Evolutionary conservation across 768 basidiomycete species (phyloP), one percentile per base, ranked within the genome.

Genomic region (Agrocybe praecox): DNA sequence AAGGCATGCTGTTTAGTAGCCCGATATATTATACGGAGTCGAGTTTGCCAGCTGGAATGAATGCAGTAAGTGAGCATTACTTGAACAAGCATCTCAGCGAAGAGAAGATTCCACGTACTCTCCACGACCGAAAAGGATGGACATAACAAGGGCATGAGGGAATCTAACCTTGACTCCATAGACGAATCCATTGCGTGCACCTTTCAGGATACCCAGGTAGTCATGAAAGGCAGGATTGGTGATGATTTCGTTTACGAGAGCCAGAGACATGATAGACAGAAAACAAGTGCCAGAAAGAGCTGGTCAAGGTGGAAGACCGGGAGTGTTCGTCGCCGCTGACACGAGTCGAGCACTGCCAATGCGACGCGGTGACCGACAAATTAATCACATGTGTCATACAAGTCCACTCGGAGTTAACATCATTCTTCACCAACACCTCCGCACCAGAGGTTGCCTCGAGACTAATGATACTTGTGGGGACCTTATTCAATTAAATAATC

Each of bases 101-200:
- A 21, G 19, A 52, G 49, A 15, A 40, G 43, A 40, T 52, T 40
- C 58, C 5, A 84, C 93, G 71, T 64, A 97, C 94, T 91, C 85
- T 76, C 94, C 94, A 47, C 89, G 83, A 29, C 94, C 94, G 67
- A 98, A 98, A 42, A 98, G 78, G 58, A 97, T 83, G 21, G 94
- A 90, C 96, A 98, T 98, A 49, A 98, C 89, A 24, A 98, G 77
- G 1, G 96, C 96, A 81, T 98, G 96, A 36, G 96, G 96, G 65
- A 96, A 96, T 43, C 94, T 79, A 60, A 96, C 89, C 74, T 94
- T 94, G 63, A 89, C 90, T 34, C 93, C 93, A 64, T 94, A 95
- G 9, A 94, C 90, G 57, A 94, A 83, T 5, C 94, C 94, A 68
- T 94, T 94, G 42, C 93, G 83, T 29, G 94, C 92, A 44, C 97